Evolutionary conservation across 2,329 filamentous ascomycete species (phyloP), one percentile per base, ranked within the genome.

Genomic region (Aspergillus sojae): DNA sequence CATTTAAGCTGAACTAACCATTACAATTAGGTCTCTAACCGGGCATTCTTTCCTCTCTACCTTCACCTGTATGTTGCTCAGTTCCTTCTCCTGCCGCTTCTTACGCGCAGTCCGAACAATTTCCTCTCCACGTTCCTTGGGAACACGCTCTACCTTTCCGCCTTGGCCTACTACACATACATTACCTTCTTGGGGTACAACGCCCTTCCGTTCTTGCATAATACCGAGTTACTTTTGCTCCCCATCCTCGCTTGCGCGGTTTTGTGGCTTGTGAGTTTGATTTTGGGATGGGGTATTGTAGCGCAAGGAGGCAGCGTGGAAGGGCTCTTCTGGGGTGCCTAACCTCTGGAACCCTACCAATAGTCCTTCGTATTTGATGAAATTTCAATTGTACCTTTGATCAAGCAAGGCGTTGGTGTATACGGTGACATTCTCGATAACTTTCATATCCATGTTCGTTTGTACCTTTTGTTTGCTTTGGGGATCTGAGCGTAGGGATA

Each of bases 101-200:
- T 82, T 52, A 80, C 79, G 21, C 80, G 77, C 62, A 75, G 72
- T 48, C 75, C 77, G 50, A 76, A 73, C 36, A 78, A 80, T 60
- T 78, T 79, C 63, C 71, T 81, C 39, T 75, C 79, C 36, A 81
- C 86, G 26, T 84, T 90, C 65, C 80, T 90, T 41, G 87, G 87
- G 32, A 90, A 91, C 71, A 84, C 86, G 1, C 82, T 90, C 67
- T 90, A 90, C 70, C 81, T 90, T n/a, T 80, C 88, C 43, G 88
- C 88, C 0, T 77, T 89, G 58, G 83, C 83, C 32, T 90, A 90
- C 77, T 90, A 90, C 76, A 88, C 86, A 71, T 84, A 90, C 68
- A 88, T 90, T 70, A 89, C 86, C 10, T 91, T 91, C 74, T 79
- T 91, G 50, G 88, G 88, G 39, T 91, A 90, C 76, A 90, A 90